Evolutionary conservation across 2,329 filamentous ascomycete species (phyloP).

Genomic region (Uncinocarpus reesii): DNA sequence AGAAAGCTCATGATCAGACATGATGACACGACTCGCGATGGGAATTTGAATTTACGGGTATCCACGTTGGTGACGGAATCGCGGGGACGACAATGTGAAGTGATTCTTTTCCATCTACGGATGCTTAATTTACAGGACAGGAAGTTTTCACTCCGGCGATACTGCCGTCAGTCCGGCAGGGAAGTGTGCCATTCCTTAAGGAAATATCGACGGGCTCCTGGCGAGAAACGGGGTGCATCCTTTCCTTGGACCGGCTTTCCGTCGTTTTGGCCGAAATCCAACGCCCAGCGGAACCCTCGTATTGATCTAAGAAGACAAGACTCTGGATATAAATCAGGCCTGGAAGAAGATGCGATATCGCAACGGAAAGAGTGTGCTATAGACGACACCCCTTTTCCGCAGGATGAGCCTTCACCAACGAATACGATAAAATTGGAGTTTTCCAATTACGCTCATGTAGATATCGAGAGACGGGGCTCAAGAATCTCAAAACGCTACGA

Average conservation of each 20-base stretch:
- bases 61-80: slow-evolving; percentile 57
- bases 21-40: slow-evolving; percentile 80
- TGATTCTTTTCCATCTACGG: slow-evolving; percentile 81
- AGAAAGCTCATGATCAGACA: slow-evolving; percentile 74
- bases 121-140: slow-evolving; percentile 84
- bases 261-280: slow-evolving; percentile 47
- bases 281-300: slow-evolving; percentile 37
- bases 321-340: slow-evolving; percentile 46
- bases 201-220: slow-evolving; percentile 51
- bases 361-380: slow-evolving; percentile 17
- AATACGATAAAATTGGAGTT: slow-evolving; percentile 87
- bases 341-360: slow-evolving; percentile 33
- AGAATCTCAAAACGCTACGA: slow-evolving; percentile 67
- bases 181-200: slow-evolving; percentile 81
- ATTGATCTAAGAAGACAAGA: slow-evolving; percentile 45
- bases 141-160: slow-evolving; percentile 82
- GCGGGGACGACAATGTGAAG: slow-evolving; percentile 49
- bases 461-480: slow-evolving; percentile 60
- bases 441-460: slow-evolving; percentile 90
- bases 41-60: slow-evolving; percentile 91
- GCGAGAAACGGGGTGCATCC: slow-evolving; percentile 42
- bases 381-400: neutral
- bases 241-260: slow-evolving; percentile 52
- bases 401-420: slow-evolving; percentile 42
- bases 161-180: slow-evolving; percentile 83